A percentile compares a stretch with the other conserved stretches of the same genome.
Evolutionary conservation across 495 filamentous ascomycete genomes (phyloP).

Genomic region (Cercophora scortea): DNA sequence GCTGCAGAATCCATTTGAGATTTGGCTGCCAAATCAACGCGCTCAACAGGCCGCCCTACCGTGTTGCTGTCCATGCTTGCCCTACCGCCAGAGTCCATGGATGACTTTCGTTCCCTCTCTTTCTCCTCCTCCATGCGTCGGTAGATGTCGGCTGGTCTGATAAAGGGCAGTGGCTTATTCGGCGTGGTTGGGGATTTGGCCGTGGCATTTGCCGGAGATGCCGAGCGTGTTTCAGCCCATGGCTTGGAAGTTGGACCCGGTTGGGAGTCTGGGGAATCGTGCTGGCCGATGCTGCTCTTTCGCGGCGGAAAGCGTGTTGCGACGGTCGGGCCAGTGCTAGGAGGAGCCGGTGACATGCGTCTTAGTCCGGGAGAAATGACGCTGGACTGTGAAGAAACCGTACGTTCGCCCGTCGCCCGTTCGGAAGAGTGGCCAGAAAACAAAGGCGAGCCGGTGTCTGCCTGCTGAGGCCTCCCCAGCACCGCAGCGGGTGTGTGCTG

Average conservation of each 20-base stretch:
- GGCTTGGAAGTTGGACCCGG: constrained; percentile 16
- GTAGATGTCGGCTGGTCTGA: constrained; percentile 76
- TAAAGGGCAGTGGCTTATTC: constrained; percentile 50
- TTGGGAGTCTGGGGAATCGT: constrained; percentile 21
- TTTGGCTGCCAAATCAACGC: background rate
- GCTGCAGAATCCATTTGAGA: constrained; percentile 1
- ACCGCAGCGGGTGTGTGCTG: constrained; percentile 3
- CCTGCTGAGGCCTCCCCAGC: background rate
- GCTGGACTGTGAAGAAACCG: constrained; percentile 9
- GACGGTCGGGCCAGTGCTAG: constrained; percentile 13
- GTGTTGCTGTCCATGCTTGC: constrained; percentile 34
- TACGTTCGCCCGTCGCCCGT: constrained; percentile 4
- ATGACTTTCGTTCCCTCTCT: constrained; percentile 42
- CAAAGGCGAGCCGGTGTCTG: background rate
- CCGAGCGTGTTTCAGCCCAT: constrained; percentile 23
- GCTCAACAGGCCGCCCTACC: no score
- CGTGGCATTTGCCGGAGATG: constrained; percentile 24
- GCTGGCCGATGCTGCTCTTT: constrained; percentile 52
- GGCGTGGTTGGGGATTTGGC: constrained; percentile 14
- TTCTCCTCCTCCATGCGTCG: constrained; percentile 62
- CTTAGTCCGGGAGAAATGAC: constrained; percentile 6
- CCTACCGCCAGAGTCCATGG: constrained; percentile 40
- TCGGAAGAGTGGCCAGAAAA: background rate
- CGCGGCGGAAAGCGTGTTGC: constrained; percentile 44
- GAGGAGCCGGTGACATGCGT: constrained; percentile 11